Evolutionary conservation across 2,329 filamentous ascomycete species (phyloP), one percentile per base, ranked within the genome.

Genomic region (Claviceps fusiformis): DNA sequence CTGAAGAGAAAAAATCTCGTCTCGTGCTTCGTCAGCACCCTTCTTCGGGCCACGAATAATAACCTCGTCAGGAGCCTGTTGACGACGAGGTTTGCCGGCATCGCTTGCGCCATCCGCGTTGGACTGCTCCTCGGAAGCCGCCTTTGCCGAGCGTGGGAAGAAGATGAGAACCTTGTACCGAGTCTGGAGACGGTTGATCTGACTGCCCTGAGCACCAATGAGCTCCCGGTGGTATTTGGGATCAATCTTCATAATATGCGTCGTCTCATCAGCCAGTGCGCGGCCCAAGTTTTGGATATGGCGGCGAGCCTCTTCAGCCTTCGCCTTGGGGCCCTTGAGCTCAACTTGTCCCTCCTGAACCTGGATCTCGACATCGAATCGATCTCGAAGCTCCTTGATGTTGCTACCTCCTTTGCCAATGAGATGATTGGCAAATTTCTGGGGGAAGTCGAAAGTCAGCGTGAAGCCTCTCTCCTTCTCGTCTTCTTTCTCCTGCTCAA

Each of bases 101-200:
- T 92, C 86, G 59, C 84, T 86, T 33, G 78, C 77, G 43, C 79
- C 83, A 62, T 92, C 90, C 15, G 76, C 79, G 59, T 80, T 79
- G 15, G 83, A 81, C 56, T 83, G 79, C 55, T 95, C 89, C 57
- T 93, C 87, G 57, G 80, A 77, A 53, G 69, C 72, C 44, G 59
- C 63, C 67, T 90, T 88, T 45, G 74, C 73, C 7, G 77, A 76
- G 54, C 78, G 78, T 11, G 93, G 93, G 76, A 98, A 98, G 73
- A 96, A 92, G 63, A 98, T 93, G 59, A 91, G 84, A 46, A 98
- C 93, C 66, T 87, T 86, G 76, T 98, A 96, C 50, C 91, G 86
- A 55, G 85, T 89, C 71, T 98, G 91, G 29, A 98, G 80, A 61
- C 88, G 86, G 73, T 93, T 93, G 65, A 98, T 92, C 67, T 95